Evolutionary conservation across 1,284 basidiomycete genomes (phyloP).

Genomic region (Marasmius fiardii): DNA sequence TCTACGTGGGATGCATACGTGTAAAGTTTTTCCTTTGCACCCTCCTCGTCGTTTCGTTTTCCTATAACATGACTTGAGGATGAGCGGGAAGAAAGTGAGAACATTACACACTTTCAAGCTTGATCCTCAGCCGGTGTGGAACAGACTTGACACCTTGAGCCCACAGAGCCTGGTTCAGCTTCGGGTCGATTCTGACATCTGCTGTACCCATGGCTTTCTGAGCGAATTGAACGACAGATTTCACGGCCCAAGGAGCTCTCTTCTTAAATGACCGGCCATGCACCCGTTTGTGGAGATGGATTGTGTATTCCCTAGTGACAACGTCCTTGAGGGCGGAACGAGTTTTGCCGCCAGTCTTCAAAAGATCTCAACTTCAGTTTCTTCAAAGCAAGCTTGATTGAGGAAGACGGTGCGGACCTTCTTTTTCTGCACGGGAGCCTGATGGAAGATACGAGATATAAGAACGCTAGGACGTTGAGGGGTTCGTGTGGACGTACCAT

Average conservation of each 20-base stretch:
- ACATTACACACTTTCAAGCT: slow-evolving; percentile 93
- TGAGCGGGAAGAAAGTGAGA: slow-evolving; percentile 19
- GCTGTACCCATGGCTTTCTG: slow-evolving; percentile 91
- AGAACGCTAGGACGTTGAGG: no score
- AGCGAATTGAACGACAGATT: slow-evolving; percentile 87
- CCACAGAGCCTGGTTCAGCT: slow-evolving; percentile 94
- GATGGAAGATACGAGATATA: no score
- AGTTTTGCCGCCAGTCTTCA: slow-evolving; percentile 55
- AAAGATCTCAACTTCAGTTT: neutral
- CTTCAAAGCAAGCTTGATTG: neutral
- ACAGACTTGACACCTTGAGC: slow-evolving; percentile 86
- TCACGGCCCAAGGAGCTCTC: slow-evolving; percentile 91
- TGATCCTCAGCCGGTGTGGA: slow-evolving; percentile 85
- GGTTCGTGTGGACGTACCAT: neutral
- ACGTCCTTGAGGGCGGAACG: slow-evolving; percentile 95
- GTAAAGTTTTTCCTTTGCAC: slow-evolving; percentile 96
- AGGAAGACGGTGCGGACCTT: neutral
- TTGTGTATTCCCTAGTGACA: slow-evolving; percentile 95
- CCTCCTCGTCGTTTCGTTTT: slow-evolving; percentile 93
- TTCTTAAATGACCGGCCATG: slow-evolving; percentile 93
- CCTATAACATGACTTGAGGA: slow-evolving; percentile 37
- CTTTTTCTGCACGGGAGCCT: slow-evolving; percentile 4
- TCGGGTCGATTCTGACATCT: slow-evolving; percentile 90
- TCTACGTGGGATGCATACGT: slow-evolving; percentile 85
- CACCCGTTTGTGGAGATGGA: slow-evolving; percentile 92